phyloP scores from a whole-genome alignment of 148 eudicot genomes.

The Heliamphora exappendiculata region DNA sequence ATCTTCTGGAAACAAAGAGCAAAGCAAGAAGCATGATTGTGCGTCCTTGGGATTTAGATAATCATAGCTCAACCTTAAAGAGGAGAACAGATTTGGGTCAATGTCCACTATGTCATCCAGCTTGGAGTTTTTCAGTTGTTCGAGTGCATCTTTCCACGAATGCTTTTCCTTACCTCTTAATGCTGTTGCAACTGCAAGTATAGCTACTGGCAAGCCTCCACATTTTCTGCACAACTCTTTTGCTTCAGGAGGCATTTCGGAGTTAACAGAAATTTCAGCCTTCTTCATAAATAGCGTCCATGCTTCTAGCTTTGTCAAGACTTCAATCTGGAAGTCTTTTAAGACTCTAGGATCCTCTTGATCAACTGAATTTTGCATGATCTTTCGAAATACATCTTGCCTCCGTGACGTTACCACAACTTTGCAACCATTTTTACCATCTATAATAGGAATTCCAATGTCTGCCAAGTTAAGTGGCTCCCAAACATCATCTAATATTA shows the following conservation, averaged over 20 bases:
- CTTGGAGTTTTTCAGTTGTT: background rate
- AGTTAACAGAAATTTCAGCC: background rate
- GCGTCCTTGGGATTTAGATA: background rate
- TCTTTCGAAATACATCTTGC: too few relatives aligned
- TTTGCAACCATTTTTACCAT: background rate
- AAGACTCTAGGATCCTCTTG: too few relatives aligned
- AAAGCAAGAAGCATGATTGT: slow-evolving; percentile 10
- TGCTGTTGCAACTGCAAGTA: background rate
- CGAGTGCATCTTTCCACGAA: background rate
- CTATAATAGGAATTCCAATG: background rate
- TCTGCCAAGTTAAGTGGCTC: background rate
- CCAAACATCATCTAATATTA: background rate
- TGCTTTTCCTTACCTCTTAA: background rate
- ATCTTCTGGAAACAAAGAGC: slow-evolving; percentile 2
- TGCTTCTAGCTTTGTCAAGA: background rate
- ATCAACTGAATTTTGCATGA: background rate
- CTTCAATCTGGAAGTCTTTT: background rate
- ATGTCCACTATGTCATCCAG: background rate
- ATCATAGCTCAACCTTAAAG: slow-evolving; percentile 7
- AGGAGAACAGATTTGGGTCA: background rate
- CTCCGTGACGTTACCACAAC: background rate
- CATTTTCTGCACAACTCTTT: background rate
- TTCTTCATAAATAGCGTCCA: background rate
- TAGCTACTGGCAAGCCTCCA: background rate
- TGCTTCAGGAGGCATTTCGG: background rate